A percentile compares a stretch with the other conserved stretches of the same genome.
phyloP scores from a whole-genome alignment of 352 stramenopile genomes.

The Phytophthora sansomeana region DNA sequence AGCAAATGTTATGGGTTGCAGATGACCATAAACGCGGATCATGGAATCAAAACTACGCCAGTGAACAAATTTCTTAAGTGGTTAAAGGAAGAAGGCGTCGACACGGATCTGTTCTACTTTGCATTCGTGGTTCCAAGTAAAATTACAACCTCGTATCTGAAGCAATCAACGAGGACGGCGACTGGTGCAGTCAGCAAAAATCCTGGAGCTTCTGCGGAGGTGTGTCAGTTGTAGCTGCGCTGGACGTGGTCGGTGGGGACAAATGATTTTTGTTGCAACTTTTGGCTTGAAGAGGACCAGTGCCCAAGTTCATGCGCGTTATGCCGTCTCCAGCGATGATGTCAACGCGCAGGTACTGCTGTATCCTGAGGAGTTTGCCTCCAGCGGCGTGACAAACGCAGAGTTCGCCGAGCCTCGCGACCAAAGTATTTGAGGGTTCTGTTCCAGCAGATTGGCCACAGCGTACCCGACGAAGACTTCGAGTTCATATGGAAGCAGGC shows the following conservation, averaged over 20 bases:
- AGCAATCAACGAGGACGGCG: constrained; percentile 1
- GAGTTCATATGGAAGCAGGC: constrained; percentile 78
- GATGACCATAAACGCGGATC: background rate
- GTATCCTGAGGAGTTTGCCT: constrained; percentile 86
- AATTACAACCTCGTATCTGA: background rate
- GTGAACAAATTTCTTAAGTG: constrained; percentile 5
- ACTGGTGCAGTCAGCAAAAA: background rate
- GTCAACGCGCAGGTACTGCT: constrained; percentile 84
- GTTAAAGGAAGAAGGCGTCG: background rate
- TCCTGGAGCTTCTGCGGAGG: background rate
- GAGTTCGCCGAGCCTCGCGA: constrained; percentile 82
- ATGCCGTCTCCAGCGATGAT: too few relatives aligned
- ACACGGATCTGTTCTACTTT: constrained; percentile 1
- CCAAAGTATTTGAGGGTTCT: constrained; percentile 67
- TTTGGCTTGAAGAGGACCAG: too few relatives aligned
- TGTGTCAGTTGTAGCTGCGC: background rate
- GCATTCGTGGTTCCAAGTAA: constrained; percentile 20
- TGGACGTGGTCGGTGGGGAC: background rate
- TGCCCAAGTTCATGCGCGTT: too few relatives aligned
- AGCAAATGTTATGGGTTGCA: constrained; percentile 1
- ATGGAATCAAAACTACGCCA: constrained; percentile 10
- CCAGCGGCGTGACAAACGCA: constrained; percentile 79
- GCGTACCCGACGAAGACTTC: constrained; percentile 66
- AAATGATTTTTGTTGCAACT: too few relatives aligned
- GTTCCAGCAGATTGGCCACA: constrained; percentile 79